Evolutionary conservation across 2,329 filamentous ascomycete genomes (phyloP).

Genomic region (Lojkania enalia): DNA sequence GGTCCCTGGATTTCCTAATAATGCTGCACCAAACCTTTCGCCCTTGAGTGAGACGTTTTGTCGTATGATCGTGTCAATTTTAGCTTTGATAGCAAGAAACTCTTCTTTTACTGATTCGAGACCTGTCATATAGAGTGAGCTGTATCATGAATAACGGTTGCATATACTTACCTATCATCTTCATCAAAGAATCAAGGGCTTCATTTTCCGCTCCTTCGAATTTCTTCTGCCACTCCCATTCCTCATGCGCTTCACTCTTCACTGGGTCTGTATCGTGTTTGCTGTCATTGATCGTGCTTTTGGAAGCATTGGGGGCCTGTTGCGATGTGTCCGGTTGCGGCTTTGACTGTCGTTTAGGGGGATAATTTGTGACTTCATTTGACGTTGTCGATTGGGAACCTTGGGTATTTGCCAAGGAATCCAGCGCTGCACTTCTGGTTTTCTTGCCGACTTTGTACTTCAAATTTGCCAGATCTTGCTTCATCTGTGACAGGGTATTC

Average conservation of each 20-base stretch:
- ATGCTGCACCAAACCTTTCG: constrained; percentile 64
- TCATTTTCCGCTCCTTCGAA: constrained; percentile 55
- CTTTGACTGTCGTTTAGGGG: neutral
- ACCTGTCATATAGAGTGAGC: constrained; percentile 16
- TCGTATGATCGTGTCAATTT: constrained; percentile 62
- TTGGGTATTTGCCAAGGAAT: neutral
- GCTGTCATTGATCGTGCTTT: neutral
- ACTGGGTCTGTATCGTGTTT: constrained; percentile 10
- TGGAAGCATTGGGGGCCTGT: neutral
- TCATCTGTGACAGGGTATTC: constrained; percentile 51
- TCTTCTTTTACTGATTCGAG: constrained; percentile 69
- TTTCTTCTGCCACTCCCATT: constrained; percentile 67
- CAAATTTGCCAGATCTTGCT: constrained; percentile 52
- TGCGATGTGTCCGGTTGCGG: neutral
- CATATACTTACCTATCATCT: constrained; percentile 60
- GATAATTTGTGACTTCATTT: neutral
- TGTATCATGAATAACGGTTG: neutral
- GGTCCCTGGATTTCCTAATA: constrained; percentile 77
- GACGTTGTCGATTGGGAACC: neutral
- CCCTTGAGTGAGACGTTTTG: constrained; percentile 59
- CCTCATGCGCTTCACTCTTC: constrained; percentile 43
- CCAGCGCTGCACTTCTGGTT: neutral
- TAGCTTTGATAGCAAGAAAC: constrained; percentile 65
- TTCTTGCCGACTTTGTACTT: constrained; percentile 15
- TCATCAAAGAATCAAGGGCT: constrained; percentile 66